These are phyloP conservation scores for Ophiostoma sp. DNA, from an alignment of 2,329 filamentous ascomycete genomes.

Conservation along the genomic window DNA sequence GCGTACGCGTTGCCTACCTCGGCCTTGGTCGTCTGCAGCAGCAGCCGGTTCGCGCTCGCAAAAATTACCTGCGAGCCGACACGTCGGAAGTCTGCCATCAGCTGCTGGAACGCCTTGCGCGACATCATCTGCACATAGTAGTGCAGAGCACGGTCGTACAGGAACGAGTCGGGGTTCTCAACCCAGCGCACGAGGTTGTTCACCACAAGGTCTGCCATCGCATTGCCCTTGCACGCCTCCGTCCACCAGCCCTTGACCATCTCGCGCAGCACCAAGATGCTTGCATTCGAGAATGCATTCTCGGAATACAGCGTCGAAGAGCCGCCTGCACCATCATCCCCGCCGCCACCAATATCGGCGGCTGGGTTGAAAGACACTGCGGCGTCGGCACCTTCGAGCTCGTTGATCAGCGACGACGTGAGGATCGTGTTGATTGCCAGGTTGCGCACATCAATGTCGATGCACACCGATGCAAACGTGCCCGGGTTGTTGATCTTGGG, in stretches of 20 bases:
- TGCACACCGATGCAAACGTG: conserved; percentile 92
- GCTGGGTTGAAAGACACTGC: conserved; percentile 80
- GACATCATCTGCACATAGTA: conserved; percentile 99
- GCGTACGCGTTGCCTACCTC: conserved; percentile 96
- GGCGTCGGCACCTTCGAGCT: conserved; percentile 84
- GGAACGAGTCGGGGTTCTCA: conserved; percentile 83
- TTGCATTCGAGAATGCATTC: conserved; percentile 86
- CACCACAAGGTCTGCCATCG: conserved; percentile 96
- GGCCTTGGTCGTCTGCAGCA: conserved; percentile 92
- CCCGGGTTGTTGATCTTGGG: conserved; percentile 88
- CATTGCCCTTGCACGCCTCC: conserved; percentile 82
- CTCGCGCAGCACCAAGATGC: conserved; percentile 83
- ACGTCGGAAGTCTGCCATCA: conserved; percentile 93
- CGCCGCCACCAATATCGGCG: conserved; percentile 48
- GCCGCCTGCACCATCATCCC: conserved; percentile 51
- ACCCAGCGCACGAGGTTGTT: conserved; percentile 98
- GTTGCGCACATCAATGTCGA: conserved; percentile 90
- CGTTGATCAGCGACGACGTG: conserved; percentile 93
- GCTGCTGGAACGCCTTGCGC: conserved; percentile 89
- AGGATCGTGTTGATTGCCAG: conserved; percentile 96
- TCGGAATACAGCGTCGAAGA: conserved; percentile 74
- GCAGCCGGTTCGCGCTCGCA: conserved; percentile 78
- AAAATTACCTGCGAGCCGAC: conserved; percentile 96
- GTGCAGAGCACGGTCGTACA: conserved; percentile 90
- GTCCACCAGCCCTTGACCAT: conserved; percentile 99